Percentiles rank a stretch among this genome's conserved stretches.
Conservation (phyloP, 441 rosid species). For the Metrosideros polymorpha region DNA sequence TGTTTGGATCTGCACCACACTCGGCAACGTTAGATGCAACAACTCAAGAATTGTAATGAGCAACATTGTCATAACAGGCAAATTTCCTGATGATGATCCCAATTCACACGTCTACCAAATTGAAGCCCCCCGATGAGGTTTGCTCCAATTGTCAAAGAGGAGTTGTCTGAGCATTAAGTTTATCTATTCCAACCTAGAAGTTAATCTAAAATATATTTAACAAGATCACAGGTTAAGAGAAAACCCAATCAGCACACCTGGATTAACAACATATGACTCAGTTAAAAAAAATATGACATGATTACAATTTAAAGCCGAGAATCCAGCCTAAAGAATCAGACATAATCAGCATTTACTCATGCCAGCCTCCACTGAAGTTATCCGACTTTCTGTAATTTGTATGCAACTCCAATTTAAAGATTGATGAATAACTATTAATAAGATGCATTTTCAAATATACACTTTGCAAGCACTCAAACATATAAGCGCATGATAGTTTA, state of each 20-base stretch:
- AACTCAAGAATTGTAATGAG: neutral
- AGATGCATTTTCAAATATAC: neutral
- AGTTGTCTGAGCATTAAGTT: neutral
- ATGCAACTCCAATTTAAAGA: neutral
- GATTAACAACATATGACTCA: neutral
- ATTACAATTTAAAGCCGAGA: neutral
- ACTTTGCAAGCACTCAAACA: neutral
- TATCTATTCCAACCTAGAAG: neutral
- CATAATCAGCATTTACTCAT: neutral
- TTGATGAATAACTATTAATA: neutral
- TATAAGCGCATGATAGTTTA: neutral
- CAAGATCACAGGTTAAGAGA: neutral
- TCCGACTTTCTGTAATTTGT: neutral
- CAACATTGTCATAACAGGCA: neutral
- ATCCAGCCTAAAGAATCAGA: neutral
- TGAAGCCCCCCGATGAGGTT: neutral
- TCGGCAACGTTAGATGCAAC: neutral
- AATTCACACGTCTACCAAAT: neutral
- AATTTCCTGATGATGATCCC: neutral
- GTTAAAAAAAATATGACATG: neutral
- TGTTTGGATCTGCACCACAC: slow-evolving; percentile 60
- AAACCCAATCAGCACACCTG: neutral
- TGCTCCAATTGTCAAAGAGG: neutral
- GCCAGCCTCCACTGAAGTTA: neutral
- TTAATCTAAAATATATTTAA: neutral